Evolutionary conservation across 2,329 filamentous ascomycete species (phyloP).

Genomic region (Verticillium albo-atrum): DNA sequence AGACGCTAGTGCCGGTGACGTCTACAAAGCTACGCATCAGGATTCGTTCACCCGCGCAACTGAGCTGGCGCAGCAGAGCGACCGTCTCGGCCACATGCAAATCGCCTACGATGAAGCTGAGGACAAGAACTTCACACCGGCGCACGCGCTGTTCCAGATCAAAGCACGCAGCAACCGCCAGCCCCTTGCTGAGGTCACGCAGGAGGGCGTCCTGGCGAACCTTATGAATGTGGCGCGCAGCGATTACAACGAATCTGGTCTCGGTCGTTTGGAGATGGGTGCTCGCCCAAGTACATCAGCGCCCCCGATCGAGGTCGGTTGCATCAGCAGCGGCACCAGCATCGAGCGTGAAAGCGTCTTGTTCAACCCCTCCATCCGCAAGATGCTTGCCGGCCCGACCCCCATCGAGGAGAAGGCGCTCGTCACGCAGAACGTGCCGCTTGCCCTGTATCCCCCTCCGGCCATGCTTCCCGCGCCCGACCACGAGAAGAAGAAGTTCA

Average conservation of each 20-base stretch:
- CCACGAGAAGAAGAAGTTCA: constrained; percentile 79
- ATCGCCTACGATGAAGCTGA: constrained; percentile 66
- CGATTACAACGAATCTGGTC: constrained; percentile 63
- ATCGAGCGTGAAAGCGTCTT: constrained; percentile 67
- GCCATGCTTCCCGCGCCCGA: constrained; percentile 73
- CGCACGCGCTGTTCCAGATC: constrained; percentile 79
- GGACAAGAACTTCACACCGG: constrained; percentile 60
- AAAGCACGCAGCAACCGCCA: constrained; percentile 62
- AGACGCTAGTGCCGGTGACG: constrained; percentile 70
- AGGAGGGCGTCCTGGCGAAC: constrained; percentile 66
- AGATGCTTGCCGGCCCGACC: constrained; percentile 65
- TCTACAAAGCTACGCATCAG: constrained; percentile 62
- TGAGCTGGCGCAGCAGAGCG: constrained; percentile 47
- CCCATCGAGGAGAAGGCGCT: constrained; percentile 67
- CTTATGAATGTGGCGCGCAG: constrained; percentile 74
- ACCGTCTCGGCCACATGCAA: constrained; percentile 62
- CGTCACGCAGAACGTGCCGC: constrained; percentile 66
- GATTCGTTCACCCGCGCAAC: constrained; percentile 72
- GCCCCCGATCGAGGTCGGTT: constrained; percentile 78
- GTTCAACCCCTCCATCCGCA: constrained; percentile 75
- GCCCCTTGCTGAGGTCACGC: constrained; percentile 64
- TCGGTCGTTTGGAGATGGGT: constrained; percentile 76
- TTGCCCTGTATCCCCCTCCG: constrained; percentile 56
- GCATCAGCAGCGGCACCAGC: constrained; percentile 60
- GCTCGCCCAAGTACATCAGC: constrained; percentile 75